phyloP scores from a whole-genome alignment of 305 asterid species.

The Andrographis paniculata region DNA sequence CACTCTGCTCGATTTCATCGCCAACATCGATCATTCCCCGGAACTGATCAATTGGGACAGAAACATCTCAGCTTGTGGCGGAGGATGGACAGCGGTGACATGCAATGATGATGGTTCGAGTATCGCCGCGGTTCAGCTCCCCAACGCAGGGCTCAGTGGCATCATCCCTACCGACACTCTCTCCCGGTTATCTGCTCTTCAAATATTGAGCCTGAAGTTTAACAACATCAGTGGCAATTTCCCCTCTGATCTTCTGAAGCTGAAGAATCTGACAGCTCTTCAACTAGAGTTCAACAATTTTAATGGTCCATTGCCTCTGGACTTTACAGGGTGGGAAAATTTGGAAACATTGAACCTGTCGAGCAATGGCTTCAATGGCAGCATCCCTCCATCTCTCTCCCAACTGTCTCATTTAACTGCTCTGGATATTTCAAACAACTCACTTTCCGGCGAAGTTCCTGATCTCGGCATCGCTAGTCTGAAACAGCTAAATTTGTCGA shows the following conservation, averaged over 20 bases:
- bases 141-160: slow-evolving; percentile 74
- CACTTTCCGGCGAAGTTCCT: slow-evolving; percentile 50
- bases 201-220: slow-evolving; percentile 89
- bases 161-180: slow-evolving; percentile 57
- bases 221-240: slow-evolving; percentile 60
- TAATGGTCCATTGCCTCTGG: slow-evolving; percentile 58
- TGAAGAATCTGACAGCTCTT: slow-evolving; percentile 53
- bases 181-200: slow-evolving; percentile 61
- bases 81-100: slow-evolving; percentile 52
- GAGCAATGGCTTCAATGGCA: slow-evolving; percentile 50
- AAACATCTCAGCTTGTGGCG: background rate
- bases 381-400: slow-evolving; percentile 46
- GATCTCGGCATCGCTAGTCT: slow-evolving; percentile 42
- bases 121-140: slow-evolving; percentile 51
- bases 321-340: slow-evolving; percentile 61
- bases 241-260: slow-evolving; percentile 52
- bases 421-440: slow-evolving; percentile 56
- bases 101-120: slow-evolving; percentile 65
- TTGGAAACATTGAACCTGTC: slow-evolving; percentile 45
- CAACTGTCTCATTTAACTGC: slow-evolving; percentile 37
- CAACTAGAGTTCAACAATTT: slow-evolving; percentile 68
- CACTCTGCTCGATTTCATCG: background rate
- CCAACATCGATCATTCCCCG: background rate
- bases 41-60: background rate
- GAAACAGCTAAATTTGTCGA: slow-evolving; percentile 44